Base-by-base conservation (phyloP, 495 filamentous ascomycete genomes). In the Aspergillus cavernicola region DNA sequence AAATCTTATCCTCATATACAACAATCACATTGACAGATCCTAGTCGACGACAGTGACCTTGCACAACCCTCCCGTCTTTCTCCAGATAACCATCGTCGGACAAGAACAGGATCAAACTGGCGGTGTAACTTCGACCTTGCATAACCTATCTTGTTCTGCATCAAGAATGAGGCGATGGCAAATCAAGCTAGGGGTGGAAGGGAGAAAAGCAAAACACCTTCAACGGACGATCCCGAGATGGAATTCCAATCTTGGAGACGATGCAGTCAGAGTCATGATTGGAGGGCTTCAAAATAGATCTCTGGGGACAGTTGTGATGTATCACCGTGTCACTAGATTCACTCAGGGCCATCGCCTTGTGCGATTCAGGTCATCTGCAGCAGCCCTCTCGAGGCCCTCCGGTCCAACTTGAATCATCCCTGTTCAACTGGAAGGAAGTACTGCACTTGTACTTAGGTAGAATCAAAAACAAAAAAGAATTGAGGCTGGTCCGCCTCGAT, bases 301-400 rank as follows among this genome's bases (percentile, higher is more conserved):
- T 20, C 24, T 38, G n/a, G 41, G 24, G 32, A 33, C 15, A 33
- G n/a, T 54, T 54, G 31, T 50, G 57, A 60, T 53, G 52, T 47
- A 56, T 60, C 57, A 56, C 15, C 19, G 44, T 32, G 44, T 23
- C 19, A 28, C 22, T 12, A 16, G 35, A 38, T 15, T 38, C n/a
- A 9, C 35, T 15, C 39, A 42, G 13, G 22, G 39, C 39, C 11
- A 20, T 12, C 29, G 19, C 43, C 19, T 35, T 22, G 19, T 35
- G 29, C 43, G 12, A 13, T 33, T 46, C 18, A 5, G 43, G 29
- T 46, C 44, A 36, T 26, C 31, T 22, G 19, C 24, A 40, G 29
- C 49, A 41, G 49, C 38, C 49, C 20, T 52, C 26, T 52, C 38
- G 28, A 42, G 49, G 44, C 44, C 23, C n/a, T 35, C 32, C 13